phyloP scores from a whole-genome alignment of 805 yeast species.

The Wickerhamomyces rabaulensis region DNA sequence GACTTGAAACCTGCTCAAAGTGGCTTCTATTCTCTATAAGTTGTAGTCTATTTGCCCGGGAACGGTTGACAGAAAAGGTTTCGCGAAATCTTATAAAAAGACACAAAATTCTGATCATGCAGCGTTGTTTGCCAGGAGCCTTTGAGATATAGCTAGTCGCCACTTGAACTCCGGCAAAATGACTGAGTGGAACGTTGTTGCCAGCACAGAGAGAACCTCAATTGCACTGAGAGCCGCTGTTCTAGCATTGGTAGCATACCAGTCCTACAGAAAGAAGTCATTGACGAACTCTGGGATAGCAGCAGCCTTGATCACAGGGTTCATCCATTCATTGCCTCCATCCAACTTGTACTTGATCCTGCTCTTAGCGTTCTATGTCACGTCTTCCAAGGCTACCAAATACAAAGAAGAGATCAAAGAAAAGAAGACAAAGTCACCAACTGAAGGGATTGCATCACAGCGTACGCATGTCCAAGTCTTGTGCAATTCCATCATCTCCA shows the following conservation, averaged over 20 bases:
- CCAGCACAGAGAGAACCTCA: conserved; percentile 1
- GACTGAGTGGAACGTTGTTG: not conserved
- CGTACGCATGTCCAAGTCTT: conserved; percentile 38
- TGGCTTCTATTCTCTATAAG: no score
- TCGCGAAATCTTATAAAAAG: not conserved
- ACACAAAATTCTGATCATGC: no score
- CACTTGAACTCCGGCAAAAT: no score
- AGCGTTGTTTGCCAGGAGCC: no score
- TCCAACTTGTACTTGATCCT: conserved; percentile 29
- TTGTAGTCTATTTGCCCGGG: not conserved
- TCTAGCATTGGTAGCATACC: conserved; percentile 12
- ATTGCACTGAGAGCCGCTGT: conserved; percentile 9
- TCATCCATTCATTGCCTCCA: conserved; percentile 34
- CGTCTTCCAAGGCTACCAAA: conserved; percentile 36
- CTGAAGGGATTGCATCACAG: conserved; percentile 16
- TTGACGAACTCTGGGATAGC: conserved; percentile 31
- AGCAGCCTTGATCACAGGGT: conserved; percentile 33
- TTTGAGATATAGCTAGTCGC: no score
- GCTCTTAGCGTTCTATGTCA: conserved; percentile 30
- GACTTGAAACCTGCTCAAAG: no score
- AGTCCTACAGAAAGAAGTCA: conserved; percentile 31
- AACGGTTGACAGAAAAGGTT: not conserved
- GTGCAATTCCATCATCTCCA: conserved; percentile 35
- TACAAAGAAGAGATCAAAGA: conserved; percentile 31
- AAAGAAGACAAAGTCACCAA: conserved; percentile 25